Evolutionary conservation across 2,329 filamentous ascomycete species (phyloP).

Genomic region (Neofusicoccum cordaticola): DNA sequence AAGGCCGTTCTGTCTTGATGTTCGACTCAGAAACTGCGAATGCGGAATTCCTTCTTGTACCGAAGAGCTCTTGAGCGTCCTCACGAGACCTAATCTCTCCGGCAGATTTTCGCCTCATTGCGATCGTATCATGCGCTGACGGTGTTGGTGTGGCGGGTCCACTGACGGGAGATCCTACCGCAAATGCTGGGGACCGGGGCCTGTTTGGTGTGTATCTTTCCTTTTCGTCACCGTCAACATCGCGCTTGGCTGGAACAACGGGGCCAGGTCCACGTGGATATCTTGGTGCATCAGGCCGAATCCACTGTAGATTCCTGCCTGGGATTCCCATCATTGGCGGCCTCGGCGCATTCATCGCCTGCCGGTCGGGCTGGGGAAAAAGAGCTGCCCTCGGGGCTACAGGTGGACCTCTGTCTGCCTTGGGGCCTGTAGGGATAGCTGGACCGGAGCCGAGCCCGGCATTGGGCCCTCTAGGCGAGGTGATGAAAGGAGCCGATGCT

Average conservation of each 20-base stretch:
- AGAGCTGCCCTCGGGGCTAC: slow-evolving; percentile 28
- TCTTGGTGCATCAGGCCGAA: slow-evolving; percentile 36
- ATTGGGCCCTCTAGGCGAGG: slow-evolving; percentile 32
- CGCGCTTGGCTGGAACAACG: slow-evolving; percentile 45
- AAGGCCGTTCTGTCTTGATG: slow-evolving; percentile 7
- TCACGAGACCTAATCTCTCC: slow-evolving; percentile 14
- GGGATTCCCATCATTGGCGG: slow-evolving; percentile 31
- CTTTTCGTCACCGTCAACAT: slow-evolving; percentile 44
- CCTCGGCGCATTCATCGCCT: slow-evolving; percentile 28
- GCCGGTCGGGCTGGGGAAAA: slow-evolving; percentile 30
- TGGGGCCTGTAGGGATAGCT: slow-evolving; percentile 39
- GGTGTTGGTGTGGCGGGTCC: slow-evolving; percentile 21
- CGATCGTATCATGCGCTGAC: slow-evolving; percentile 28
- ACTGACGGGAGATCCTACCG: slow-evolving; percentile 1
- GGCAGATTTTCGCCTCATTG: slow-evolving; percentile 12
- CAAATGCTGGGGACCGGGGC: slow-evolving; percentile 14
- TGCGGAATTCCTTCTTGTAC: slow-evolving; percentile 20
- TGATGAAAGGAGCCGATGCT: slow-evolving; percentile 27
- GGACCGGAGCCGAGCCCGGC: slow-evolving; percentile 7
- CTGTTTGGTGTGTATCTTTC: slow-evolving; percentile 21
- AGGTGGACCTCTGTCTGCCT: slow-evolving; percentile 32
- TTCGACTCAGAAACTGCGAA: slow-evolving; percentile 16
- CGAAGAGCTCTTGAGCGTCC: slow-evolving; percentile 10
- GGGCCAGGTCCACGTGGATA: slow-evolving; percentile 13
- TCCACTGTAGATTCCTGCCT: slow-evolving; percentile 42